These are phyloP conservation scores for Macrolepiota dolichaula DNA, from an alignment of 768 basidiomycete genomes.

Conservation along the genomic window DNA sequence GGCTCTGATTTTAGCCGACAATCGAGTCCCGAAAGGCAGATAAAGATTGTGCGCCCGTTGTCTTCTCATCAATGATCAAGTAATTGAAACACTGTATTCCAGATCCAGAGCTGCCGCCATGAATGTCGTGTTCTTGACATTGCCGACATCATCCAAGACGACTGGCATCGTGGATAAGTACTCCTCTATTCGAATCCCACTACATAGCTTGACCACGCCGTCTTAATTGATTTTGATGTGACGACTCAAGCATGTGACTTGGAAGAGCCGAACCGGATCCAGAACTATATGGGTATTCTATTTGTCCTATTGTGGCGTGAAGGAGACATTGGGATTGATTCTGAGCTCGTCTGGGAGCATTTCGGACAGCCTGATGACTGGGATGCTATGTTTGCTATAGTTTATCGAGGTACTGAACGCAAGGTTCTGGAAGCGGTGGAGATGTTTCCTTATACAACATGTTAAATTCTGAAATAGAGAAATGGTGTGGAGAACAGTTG, in stretches of 20 bases:
- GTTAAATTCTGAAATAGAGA: too few relatives aligned
- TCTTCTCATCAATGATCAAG: background rate
- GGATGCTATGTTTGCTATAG: background rate
- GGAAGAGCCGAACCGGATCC: constrained; percentile 1
- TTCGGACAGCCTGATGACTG: constrained; percentile 10
- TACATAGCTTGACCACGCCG: constrained; percentile 14
- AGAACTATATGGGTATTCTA: constrained; percentile 12
- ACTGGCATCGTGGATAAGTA: constrained; percentile 21
- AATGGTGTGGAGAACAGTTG: too few relatives aligned
- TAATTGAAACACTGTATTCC: background rate
- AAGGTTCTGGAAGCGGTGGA: background rate
- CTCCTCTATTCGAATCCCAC: constrained; percentile 13
- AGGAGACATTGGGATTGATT: background rate
- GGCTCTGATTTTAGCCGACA: too few relatives aligned
- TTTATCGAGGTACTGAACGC: background rate
- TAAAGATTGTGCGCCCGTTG: constrained; percentile 14
- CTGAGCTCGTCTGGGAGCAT: background rate
- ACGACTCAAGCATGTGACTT: constrained; percentile 15
- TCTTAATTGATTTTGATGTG: constrained; percentile 16
- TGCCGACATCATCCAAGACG: constrained; percentile 20
- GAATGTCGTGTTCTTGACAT: constrained; percentile 23
- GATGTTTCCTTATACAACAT: constrained; percentile 2
- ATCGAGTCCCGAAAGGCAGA: constrained; percentile 17
- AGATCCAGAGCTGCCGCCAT: constrained; percentile 23
- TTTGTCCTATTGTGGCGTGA: background rate